phyloP scores from a whole-genome alignment of 2,329 filamentous ascomycete genomes.

The Beauveria medogensis region DNA sequence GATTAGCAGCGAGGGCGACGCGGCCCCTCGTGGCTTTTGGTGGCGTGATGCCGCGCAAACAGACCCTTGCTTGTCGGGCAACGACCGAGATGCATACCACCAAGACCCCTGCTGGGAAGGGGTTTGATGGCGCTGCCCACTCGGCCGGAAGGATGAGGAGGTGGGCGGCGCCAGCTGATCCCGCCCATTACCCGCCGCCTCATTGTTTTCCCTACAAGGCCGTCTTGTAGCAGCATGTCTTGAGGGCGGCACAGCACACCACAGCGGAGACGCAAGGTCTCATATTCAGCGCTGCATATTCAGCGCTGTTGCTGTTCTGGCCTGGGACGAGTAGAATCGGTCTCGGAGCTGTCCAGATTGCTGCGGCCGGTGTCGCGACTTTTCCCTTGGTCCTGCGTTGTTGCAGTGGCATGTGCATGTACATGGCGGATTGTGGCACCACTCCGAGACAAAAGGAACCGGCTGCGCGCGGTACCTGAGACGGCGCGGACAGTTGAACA shows the following conservation, averaged over 20 bases:
- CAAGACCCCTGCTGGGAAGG: background rate
- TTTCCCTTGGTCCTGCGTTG: background rate
- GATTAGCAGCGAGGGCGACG: background rate
- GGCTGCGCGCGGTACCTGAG: background rate
- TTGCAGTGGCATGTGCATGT: background rate
- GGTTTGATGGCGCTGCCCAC: background rate
- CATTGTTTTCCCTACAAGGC: background rate
- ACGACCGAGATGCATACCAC: background rate
- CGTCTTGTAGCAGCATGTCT: no score
- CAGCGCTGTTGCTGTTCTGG: no score
- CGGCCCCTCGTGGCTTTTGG: background rate
- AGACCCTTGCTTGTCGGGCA: background rate
- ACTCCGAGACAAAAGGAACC: background rate
- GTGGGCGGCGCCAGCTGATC: background rate
- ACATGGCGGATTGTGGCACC: background rate
- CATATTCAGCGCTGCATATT: no score
- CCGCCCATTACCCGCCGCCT: background rate
- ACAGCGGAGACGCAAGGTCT: no score
- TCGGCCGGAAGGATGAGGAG: background rate
- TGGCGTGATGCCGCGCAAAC: background rate
- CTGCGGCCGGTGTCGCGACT: background rate
- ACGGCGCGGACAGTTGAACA: background rate
- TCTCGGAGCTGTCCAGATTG: background rate
- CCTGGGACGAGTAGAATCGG: no score
- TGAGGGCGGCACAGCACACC: no score